Evolutionary conservation across 176 grass and related monocot genomes (phyloP).

Genomic region (Oryza punctata): DNA sequence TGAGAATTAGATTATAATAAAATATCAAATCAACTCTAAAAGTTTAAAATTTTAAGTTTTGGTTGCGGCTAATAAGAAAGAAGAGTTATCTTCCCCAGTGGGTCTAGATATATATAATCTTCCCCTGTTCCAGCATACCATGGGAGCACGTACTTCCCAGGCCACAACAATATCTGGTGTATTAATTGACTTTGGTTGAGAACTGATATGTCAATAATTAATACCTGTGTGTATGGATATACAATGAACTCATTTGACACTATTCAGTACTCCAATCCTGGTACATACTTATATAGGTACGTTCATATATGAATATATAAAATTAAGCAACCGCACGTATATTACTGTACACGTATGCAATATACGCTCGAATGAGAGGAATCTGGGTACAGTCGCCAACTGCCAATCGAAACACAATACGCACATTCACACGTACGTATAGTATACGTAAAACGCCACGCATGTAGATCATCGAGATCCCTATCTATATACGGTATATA

Average conservation of each 20-base stretch:
- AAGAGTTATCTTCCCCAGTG: too few species aligned
- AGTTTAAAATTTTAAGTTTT: too few species aligned
- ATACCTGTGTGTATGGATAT: not conserved
- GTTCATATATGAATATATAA: not conserved
- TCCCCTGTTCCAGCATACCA: too few species aligned
- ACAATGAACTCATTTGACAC: not conserved
- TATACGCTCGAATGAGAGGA: not conserved
- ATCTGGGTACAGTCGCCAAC: not conserved
- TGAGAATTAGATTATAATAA: too few species aligned
- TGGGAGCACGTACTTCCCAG: too few species aligned
- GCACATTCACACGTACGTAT: too few species aligned
- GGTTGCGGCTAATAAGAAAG: too few species aligned
- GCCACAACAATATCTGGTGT: not conserved
- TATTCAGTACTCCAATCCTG: not conserved
- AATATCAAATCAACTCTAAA: too few species aligned
- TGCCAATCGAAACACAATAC: not conserved
- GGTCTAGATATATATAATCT: too few species aligned
- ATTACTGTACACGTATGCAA: not conserved
- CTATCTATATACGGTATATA: not conserved
- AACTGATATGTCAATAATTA: not conserved
- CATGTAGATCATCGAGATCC: not conserved
- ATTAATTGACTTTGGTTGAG: not conserved
- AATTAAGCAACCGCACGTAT: not conserved
- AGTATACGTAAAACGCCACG: not conserved
- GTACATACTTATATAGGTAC: not conserved